Percentiles rank a stretch among this genome's conserved stretches.
phyloP scores from a whole-genome alignment of 352 stramenopile genomes.

The Phytopythium kandeliae region DNA sequence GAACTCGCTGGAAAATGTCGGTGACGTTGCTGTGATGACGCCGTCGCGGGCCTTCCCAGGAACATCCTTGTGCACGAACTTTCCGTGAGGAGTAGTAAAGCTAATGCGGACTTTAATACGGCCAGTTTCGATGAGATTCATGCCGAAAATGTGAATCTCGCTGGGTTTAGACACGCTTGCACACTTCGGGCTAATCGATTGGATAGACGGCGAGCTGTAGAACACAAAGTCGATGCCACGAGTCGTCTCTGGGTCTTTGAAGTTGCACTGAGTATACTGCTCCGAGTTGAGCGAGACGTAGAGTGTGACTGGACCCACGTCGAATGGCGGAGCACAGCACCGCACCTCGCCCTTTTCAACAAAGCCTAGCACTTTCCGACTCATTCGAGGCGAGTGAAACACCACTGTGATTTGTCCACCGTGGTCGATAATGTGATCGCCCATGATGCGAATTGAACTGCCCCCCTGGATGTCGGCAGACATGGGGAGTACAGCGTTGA shows the following conservation, averaged over 20 bases:
- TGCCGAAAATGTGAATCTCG: conserved; percentile 46
- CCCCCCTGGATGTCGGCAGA: conserved; percentile 62
- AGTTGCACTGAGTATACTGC: conserved; percentile 68
- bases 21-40: conserved; percentile 41
- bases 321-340: conserved; percentile 63
- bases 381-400: conserved; percentile 46
- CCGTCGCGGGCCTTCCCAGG: conserved; percentile 35
- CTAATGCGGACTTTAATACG: conserved; percentile 63
- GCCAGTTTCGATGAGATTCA: conserved; percentile 72
- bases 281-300: conserved; percentile 73
- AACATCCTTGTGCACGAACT: conserved; percentile 27
- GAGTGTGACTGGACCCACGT: conserved; percentile 38
- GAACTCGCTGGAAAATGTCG: conserved; percentile 41
- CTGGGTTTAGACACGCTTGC: conserved; percentile 43
- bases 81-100: conserved; percentile 26
- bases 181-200: conserved; percentile 48
- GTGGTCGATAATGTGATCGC: conserved; percentile 60
- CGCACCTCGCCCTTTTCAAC: conserved; percentile 58
- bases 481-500: conserved; percentile 44
- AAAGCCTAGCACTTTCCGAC: conserved; percentile 57
- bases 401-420: conserved; percentile 51
- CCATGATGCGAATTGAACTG: conserved; percentile 56
- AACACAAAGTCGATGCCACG: conserved; percentile 58
- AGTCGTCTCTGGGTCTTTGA: conserved; percentile 43
- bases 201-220: conserved; percentile 57